Base-by-base conservation (phyloP, 352 stramenopile species). In the Sclerospora graminicola region DNA sequence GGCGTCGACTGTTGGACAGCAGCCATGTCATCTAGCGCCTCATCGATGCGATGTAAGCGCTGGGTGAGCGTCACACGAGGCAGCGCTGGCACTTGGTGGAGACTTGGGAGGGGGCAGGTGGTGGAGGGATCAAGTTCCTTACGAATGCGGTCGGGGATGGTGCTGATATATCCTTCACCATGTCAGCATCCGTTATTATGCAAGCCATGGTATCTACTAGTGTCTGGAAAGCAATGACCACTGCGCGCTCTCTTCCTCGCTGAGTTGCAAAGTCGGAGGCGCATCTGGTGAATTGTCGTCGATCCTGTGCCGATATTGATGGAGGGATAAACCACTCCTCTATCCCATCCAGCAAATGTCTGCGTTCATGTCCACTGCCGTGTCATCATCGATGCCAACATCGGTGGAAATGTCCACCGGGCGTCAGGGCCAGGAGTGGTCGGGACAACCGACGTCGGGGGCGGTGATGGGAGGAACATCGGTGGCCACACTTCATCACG, bases 161-260 rank as follows among this genome's bases (percentile, higher is more conserved):
- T 38, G 10, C 19, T 35, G 43, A 60, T 47, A 18, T 60, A 60
- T 15, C 39, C 33, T 30, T 54, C 51, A 1, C 37, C 44, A 29
- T 32, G 5, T 37, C 13, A 0, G 40, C 44, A 11, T 54, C 51
- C 0, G 20, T 10, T 10, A 54, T 50, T 29, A 26, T 46, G 27
- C 31, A 16, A 9, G 24, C 19, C 32, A 48, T 13, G 8, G 1
- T 23, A 8, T 34, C 32, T 1, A 24, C 19, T 15, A 27, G n/a
- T 3, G 30, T 33, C n/a, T 39, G 33, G 5, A 41, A 8, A 13
- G 14, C 21, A n/a, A 9, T 32, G 6, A 9, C 33, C 0, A 18
- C 37, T 4, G 24, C 2, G 23, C 33, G 1, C 13, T 7, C 18
- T 46, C 28, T 11, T 37, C 11, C 4, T 30, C 15, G 40, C 1